Conservation (phyloP, 2,329 filamentous ascomycete species). For the Pseudocercospora cruenta region DNA sequence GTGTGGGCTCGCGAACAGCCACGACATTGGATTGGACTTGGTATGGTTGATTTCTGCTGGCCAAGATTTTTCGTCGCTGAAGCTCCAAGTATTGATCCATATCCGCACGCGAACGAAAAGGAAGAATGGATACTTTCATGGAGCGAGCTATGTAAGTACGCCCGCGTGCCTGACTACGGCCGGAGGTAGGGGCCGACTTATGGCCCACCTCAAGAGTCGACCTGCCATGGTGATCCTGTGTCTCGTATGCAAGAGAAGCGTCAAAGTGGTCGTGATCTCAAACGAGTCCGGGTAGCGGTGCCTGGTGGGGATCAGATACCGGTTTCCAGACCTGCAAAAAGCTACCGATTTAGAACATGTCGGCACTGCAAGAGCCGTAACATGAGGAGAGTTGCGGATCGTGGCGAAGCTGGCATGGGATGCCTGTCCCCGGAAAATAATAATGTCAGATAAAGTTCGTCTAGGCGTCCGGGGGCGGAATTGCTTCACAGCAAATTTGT, state of each 20-base stretch:
- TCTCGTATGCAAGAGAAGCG: background rate
- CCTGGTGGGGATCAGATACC: constrained; percentile 1
- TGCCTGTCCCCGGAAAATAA: background rate
- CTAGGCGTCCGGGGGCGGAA: background rate
- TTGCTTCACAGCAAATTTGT: background rate
- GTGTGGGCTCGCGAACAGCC: constrained; percentile 20
- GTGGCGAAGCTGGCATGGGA: background rate
- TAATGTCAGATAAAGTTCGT: background rate
- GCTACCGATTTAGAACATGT: constrained; percentile 4
- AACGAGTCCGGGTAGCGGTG: background rate
- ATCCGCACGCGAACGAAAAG: constrained; percentile 1
- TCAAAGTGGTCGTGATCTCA: constrained; percentile 1
- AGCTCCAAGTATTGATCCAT: constrained; percentile 22
- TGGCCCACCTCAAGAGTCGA: background rate
- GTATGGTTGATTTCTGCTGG: constrained; percentile 11
- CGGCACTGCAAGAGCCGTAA: constrained; percentile 3
- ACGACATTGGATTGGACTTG: constrained; percentile 13
- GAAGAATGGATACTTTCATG: constrained; percentile 8
- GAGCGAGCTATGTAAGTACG: constrained; percentile 1
- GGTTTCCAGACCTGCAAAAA: background rate
- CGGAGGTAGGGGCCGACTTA: constrained; percentile 12
- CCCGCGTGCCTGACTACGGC: background rate
- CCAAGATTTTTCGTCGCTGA: constrained; percentile 20
- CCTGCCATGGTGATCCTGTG: constrained; percentile 3
- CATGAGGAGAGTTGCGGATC: constrained; percentile 6